Base-by-base conservation (phyloP, 164 flowering plant species). In the Nymphaea thermarum region DNA sequence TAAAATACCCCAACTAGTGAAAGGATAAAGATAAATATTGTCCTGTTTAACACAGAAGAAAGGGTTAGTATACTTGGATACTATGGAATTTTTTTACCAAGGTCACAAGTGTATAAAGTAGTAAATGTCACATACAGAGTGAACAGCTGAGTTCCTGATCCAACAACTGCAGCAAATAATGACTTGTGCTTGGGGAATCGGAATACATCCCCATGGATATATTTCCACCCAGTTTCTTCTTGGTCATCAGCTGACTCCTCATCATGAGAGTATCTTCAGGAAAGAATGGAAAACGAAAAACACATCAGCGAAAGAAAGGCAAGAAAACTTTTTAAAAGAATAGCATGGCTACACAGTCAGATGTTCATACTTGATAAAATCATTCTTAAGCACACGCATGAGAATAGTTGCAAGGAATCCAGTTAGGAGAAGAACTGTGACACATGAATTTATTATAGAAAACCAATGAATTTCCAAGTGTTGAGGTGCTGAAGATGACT, bases 381-480 rank as follows among this genome's bases (percentile, higher is more conserved):
- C 80, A 63, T 77, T 77, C 73, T 74, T 74, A 42, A 77, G 80
- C 43, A 77, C 80, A 55, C 75, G 75, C 80, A 77, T 71, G 44
- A 71, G 70, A 63, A 77, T 71, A 10, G 77, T 77, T 3, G 73
- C 80, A 43, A 77, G 70, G 17, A 71, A 77, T 61, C 75, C 77
- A 63, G 75, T 77, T 18, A 77, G 65, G 7, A 77, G 75, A 18
- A 77, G 80, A 16, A 77, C 75, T 63, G 80, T 74, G 14, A 74
- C 75, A 69, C 75, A 74, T 41, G 80, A 77, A 55, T 74, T 74
- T 53, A 74, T 71, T 57, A 77, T 74, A 5, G 80, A 77, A 60
- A 74, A 74, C 77, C 77, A 75, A 68, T 78, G 81, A 41, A 78
- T 76, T 44, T 76, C 79, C 73, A 78, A 47, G 69, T 76, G 79